These are phyloP conservation scores for Trichoderma endophyticum DNA, from an alignment of 2,329 filamentous ascomycete species.

Conservation along the genomic window DNA sequence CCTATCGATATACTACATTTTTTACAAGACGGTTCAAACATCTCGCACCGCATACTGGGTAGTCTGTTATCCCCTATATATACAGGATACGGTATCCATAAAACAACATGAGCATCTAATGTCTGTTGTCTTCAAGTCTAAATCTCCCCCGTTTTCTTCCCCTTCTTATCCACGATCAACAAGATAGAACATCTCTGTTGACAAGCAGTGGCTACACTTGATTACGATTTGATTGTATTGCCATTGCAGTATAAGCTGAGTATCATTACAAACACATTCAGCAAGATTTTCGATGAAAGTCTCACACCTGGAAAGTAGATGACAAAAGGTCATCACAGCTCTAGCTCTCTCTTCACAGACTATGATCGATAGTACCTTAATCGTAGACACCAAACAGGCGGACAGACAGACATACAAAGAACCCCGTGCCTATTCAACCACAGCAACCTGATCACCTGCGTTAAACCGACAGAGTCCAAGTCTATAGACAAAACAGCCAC, in stretches of 20 bases:
- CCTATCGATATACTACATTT: neutral
- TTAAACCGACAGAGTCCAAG: neutral
- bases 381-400: neutral
- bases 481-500: neutral
- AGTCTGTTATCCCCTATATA: neutral
- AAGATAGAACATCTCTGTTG: neutral
- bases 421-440: neutral
- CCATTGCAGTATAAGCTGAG: neutral
- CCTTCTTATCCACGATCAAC: neutral
- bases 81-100: neutral
- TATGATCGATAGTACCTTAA: neutral
- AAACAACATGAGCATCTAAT: neutral
- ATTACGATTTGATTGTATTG: neutral
- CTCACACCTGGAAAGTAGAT: neutral
- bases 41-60: neutral
- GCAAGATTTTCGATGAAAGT: neutral
- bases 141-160: neutral
- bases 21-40: neutral
- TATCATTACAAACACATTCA: neutral
- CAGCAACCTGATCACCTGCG: neutral
- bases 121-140: neutral
- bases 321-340: neutral
- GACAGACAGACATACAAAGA: neutral
- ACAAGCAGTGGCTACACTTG: neutral
- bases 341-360: neutral